A percentile compares a stretch with the other conserved stretches of the same genome.
phyloP scores from a whole-genome alignment of 345 rosid species.

The Salix dunnii region DNA sequence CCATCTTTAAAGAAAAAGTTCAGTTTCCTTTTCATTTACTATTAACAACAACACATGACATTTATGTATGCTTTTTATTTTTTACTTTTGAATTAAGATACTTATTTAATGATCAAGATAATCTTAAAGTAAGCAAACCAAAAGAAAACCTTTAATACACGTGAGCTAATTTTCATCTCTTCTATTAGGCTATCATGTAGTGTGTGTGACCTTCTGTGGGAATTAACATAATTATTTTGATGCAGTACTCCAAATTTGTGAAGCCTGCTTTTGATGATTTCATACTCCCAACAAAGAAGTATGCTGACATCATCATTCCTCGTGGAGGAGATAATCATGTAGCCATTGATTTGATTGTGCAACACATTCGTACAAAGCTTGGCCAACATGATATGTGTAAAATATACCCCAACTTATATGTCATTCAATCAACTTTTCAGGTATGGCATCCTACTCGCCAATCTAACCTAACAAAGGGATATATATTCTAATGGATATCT shows the following conservation, averaged over 20 bases:
- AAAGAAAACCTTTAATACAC: no score
- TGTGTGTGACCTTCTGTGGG: not conserved
- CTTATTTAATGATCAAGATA: no score
- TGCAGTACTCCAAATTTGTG: conserved; percentile 98
- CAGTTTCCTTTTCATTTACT: no score
- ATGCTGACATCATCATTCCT: conserved; percentile 97
- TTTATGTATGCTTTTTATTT: no score
- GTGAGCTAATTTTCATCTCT: no score
- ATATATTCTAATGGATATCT: not conserved
- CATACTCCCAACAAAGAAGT: conserved; percentile 97
- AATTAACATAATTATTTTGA: conserved; percentile 26
- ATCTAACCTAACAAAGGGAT: not conserved
- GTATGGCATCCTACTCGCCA: conserved; percentile 33
- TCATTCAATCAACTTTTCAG: conserved; percentile 98
- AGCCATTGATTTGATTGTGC: conserved; percentile 95
- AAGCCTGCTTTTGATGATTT: conserved; percentile 99
- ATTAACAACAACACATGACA: no score
- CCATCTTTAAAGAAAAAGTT: no score
- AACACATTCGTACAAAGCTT: conserved; percentile 93
- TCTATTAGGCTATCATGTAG: no score
- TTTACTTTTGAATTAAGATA: no score
- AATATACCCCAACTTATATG: conserved; percentile 90
- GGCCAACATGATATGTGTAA: conserved; percentile 98
- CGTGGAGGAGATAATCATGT: conserved; percentile 99
- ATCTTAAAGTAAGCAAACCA: no score